phyloP scores from a whole-genome alignment of 1,284 basidiomycete species.

The Stereum hirsutum region DNA sequence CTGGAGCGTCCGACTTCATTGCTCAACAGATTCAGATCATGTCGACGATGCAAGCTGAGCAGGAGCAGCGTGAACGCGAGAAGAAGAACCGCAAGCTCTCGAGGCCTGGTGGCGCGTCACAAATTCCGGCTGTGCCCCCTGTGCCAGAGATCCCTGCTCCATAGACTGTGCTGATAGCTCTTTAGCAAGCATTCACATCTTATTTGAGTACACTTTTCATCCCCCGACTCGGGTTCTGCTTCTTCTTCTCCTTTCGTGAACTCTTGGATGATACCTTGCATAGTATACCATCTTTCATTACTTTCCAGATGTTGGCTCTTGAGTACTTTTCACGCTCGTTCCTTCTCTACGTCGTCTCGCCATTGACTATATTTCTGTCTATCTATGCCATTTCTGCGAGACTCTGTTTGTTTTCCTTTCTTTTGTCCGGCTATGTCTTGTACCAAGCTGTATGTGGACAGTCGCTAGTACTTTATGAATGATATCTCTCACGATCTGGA shows the following conservation, averaged over 20 bases:
- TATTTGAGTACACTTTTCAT: too few relatives aligned
- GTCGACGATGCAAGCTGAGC: constrained; percentile 65
- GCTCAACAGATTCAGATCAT: constrained; percentile 80
- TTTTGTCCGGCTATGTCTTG: neutral
- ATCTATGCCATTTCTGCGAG: constrained; percentile 3
- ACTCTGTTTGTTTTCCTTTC: neutral
- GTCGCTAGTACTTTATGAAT: neutral
- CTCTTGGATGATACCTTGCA: constrained; percentile 10
- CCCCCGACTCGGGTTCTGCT: too few relatives aligned
- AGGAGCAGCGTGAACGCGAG: constrained; percentile 51
- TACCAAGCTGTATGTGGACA: constrained; percentile 4
- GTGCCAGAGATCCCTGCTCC: constrained; percentile 14
- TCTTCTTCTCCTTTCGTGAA: neutral
- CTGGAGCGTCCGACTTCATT: constrained; percentile 82
- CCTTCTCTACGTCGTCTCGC: neutral
- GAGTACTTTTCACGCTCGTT: neutral
- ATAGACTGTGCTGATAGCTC: too few relatives aligned
- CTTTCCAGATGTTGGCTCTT: neutral
- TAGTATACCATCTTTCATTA: constrained; percentile 6
- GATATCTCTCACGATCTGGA: neutral
- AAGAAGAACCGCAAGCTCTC: constrained; percentile 41
- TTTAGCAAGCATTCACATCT: constrained; percentile 3
- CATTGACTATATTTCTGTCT: neutral
- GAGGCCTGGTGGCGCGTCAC: constrained; percentile 19
- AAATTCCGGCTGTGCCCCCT: constrained; percentile 13